Evolutionary conservation across 495 filamentous ascomycete genomes (phyloP), one percentile per base, ranked within the genome.

Genomic region (Penicillium goetzii): DNA sequence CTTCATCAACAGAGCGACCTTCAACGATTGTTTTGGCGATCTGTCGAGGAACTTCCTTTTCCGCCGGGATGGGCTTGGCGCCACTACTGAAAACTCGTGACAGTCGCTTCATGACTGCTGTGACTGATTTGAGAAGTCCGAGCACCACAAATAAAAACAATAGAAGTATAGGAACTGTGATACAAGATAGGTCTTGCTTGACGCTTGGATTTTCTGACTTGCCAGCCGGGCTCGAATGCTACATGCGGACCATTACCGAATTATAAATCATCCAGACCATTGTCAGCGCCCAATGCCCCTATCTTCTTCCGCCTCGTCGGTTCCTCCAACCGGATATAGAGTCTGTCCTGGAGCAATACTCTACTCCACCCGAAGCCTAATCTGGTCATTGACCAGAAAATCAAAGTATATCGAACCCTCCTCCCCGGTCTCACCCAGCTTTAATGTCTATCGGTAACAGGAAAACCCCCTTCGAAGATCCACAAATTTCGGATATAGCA

Each of bases 1-100:
- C 75, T 62, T 87, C 79, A 64, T 90, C 86, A 15, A 89, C 79
- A 32, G 84, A 76, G 34, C 84, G 80, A 19, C 81, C 73, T 56
- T 79, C 70, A n/a, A 84, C 41, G 17, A 66, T 59, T 52, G 60
- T 64, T 10, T 58, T 62, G 23, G 34, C 33, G 17, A 36, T 23
- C 5, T 38, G 54, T 30, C 15, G 14, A 33, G 36, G 38, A 5
- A 9, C 5, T n/a, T 55, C 49, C 19, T 52, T 25, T n/a, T 38
- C 49, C 1, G n/a, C 2, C 17, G 26, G 23, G 17, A 59, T 43
- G 23, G 56, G 21, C 30, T 56, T 58, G 19, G 58, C 36, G 38
- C 55, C 53, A 34, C 57, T 36, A 32, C 62, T 57, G 28, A 68
- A 64, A 6, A 62, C 33, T 23, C 65, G 62, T 2, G 63, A 67